Evolutionary conservation across 768 basidiomycete genomes (phyloP), one percentile per base, ranked within the genome.

Genomic region (Kwoniella sp.): DNA sequence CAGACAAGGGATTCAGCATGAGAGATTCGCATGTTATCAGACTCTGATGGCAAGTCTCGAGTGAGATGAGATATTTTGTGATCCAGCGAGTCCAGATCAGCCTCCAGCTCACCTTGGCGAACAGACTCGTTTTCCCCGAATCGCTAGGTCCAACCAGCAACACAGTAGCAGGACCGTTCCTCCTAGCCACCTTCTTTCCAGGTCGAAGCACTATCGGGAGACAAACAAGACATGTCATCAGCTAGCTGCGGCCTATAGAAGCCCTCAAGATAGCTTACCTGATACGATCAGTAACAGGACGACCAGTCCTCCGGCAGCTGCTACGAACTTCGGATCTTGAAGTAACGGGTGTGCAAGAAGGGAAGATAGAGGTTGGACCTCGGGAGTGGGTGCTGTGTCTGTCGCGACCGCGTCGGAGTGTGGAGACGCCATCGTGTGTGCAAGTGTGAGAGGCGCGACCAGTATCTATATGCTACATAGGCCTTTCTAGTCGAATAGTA

Each of bases 71-170:
- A n/a, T n/a, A n/a, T n/a, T n/a, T n/a, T n/a, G 34, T 37, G 17
- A 47, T 15, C 12, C 8, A 45, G 67, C 45, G 57, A 58, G 41
- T 38, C 0, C 11, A 11, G 9, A 4, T 22, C 11, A 30, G 47
- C 47, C 31, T 9, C 2, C 13, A 48, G 55, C 69, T 54, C 37
- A 75, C 78, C 52, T 76, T 76, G 11, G 76, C 67, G 53, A 79
- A 79, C 13, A 79, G 59, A 34, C 76, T 56, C 0, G 78, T 79
- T 61, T 79, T 79, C n/a, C 78, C 78, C 8, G 65, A 63, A 57
- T 76, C 76, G 17, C 69, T 66, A 3, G 76, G 75, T 23, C 78
- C 78, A 9, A 76, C 67, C 5, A 79, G 72, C 4, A 78, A 57
- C 0, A 75, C 71, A 1, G 63, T 73, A 0, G 76, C 62, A 1